Base-by-base conservation (phyloP, 2,329 filamentous ascomycete species). In the Ophiostoma sp. region DNA sequence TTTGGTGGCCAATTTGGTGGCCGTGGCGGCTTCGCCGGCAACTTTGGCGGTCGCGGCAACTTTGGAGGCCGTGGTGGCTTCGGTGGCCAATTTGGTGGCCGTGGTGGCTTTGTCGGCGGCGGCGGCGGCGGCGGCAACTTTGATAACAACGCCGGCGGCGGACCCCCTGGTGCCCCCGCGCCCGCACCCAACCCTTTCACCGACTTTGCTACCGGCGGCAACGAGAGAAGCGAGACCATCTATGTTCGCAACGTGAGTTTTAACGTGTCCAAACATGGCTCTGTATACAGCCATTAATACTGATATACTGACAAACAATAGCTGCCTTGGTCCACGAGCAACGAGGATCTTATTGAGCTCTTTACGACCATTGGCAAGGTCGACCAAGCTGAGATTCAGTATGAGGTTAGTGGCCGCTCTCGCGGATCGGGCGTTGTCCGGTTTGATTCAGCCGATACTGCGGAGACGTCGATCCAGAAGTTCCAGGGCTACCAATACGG, bases 281-380 rank as follows among this genome's bases (percentile, higher is more conserved):
- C 60, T 69, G 35, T 64, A 27, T 36, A 23, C 44, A 48, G 67
- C 23, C 73, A 77, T 70, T 77, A 69, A 68, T 71, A 62, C 74
- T 76, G 73, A 76, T 20, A 39, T 20, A 60, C 27, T 31, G 3
- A 8, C 20, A 11, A n/a, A 52, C 20, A 66, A 60, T 76, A 97
- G 94, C 87, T 99, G 73, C 95, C 95, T 15, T 99, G 95, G 95
- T 98, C 95, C 36, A 99, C 95, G 20, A 97, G 94, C 83, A 98
- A 99, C 78, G 95, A 99, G 73, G 95, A 99, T 79, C 84, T 99
- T 35, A 88, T 98, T 71, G 95, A 99, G 79, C 86, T 99, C 27
- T 99, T 99, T 83, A 94, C 91, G 23, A 99, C 95, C 13, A 99
- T 99, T 77, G 95, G 95, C 74, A 97, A 97, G 80, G 95, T 99